Conservation (phyloP, 805 yeast species). For the Candida oleophila region DNA sequence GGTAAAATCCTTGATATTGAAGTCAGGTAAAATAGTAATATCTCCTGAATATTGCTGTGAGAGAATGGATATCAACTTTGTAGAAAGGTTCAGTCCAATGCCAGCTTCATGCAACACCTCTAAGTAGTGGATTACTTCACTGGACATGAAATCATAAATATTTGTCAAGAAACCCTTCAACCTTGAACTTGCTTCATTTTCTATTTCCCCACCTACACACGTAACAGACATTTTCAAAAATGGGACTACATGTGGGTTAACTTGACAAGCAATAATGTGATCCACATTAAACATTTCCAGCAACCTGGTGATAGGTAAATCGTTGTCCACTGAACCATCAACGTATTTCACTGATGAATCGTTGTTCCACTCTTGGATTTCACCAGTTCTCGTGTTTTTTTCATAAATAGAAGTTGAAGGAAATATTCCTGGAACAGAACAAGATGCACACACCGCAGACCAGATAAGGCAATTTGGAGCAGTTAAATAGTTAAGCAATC, state of each 20-base stretch:
- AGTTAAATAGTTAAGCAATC: slow-evolving; percentile 74
- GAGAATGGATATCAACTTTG: slow-evolving; percentile 71
- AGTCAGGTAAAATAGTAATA: slow-evolving; percentile 85
- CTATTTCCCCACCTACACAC: slow-evolving; percentile 68
- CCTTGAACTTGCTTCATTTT: slow-evolving; percentile 56
- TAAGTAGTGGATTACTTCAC: slow-evolving; percentile 77
- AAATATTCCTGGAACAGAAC: slow-evolving; percentile 91
- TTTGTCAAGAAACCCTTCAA: slow-evolving; percentile 52
- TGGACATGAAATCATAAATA: slow-evolving; percentile 56
- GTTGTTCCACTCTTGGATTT: slow-evolving; percentile 78
- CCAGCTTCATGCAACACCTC: slow-evolving; percentile 77
- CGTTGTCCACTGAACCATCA: slow-evolving; percentile 96
- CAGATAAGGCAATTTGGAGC: slow-evolving; percentile 80
- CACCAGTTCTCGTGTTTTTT: slow-evolving; percentile 72
- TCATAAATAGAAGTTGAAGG: slow-evolving; percentile 84
- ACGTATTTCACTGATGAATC: slow-evolving; percentile 73
- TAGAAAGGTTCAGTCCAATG: slow-evolving; percentile 65
- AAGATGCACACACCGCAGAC: slow-evolving; percentile 92
- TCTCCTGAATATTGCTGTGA: slow-evolving; percentile 92
- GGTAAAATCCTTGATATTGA: slow-evolving; percentile 55
- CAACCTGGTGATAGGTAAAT: slow-evolving; percentile 83
- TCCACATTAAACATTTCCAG: slow-evolving; percentile 98
- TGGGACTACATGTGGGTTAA: slow-evolving; percentile 94
- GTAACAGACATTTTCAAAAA: slow-evolving; percentile 67
- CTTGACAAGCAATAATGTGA: slow-evolving; percentile 96